Evolutionary conservation across 1,284 basidiomycete species (phyloP), one percentile per base, ranked within the genome.

Genomic region (Neonothopanus nambi): DNA sequence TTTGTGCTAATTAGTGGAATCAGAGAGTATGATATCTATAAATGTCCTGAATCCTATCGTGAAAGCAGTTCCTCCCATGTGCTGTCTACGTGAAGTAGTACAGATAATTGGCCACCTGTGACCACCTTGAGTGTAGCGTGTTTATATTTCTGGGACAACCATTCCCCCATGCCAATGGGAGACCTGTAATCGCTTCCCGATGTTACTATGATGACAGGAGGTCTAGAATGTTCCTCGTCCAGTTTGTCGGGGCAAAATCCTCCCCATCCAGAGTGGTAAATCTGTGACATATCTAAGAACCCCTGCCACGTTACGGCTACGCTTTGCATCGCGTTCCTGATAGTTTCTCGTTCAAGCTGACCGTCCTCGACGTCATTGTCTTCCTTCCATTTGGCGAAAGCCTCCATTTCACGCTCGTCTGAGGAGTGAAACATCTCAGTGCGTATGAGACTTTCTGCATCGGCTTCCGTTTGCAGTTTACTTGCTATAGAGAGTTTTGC

Each of bases 211-310:
- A 82, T 63, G 18, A 82, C 73, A 2, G 72, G 74, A 33, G 72
- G 72, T 45, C 63, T 67, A 39, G 70, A 65, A 56, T 79, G 75
- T n/a, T 69, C 71, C 38, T 71, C 74, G 57, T 81, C 75, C 44
- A 81, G 62, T 5, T 59, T 57, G 28, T 66, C 64, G 7, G 78
- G 77, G 26, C 59, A 60, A 56, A 79, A 80, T 1, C 71, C 65
- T 28, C 74, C 79, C 83, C 83, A 85, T 54, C 78, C 78, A 21
- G 75, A 74, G 45, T 82, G 78, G 48, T 79, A 65, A 38, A 80
- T 65, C 21, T 67, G 60, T 5, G 74, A 55, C 43, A 74, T 61
- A 48, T 77, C 74, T 57, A 76, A 65, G 59, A 81, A 81, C 2
- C 82, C 83, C 48, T 72, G 73, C 81, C 81, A 84, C 47, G 76